Evolutionary conservation across 2,329 filamentous ascomycete genomes (phyloP), one percentile per base, ranked within the genome.

Genomic region (Monosporascus sp.): DNA sequence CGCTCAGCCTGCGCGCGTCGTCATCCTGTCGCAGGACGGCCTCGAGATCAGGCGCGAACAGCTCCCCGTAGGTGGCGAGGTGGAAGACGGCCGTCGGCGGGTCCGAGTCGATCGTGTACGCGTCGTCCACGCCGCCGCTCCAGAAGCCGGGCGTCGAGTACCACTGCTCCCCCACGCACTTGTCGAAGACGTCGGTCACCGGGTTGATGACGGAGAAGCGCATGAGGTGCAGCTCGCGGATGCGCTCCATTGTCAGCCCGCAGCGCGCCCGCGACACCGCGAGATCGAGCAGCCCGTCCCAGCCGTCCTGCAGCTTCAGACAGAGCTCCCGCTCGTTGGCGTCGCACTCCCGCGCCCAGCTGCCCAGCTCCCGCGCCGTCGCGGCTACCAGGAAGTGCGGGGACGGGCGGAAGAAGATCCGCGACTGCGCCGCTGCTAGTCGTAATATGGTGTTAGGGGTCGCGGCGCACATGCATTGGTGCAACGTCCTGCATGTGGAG

Each of bases 21-120:
- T 9, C 11, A 20, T 31, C 38, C 20, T 46, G 27, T 11, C 51
- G 17, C 11, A 57, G 50, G 20, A 56, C 48, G 34, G 45, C 22
- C 17, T 58, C 54, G 17, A 58, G 56, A 14, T 60, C 59, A 1
- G 57, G 55, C 8, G 48, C 59, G 34, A 60, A 60, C n/a, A 60
- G 24, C 47, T 59, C 57, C 5, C 58, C 58, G 39, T 60, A 60
- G 38, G 49, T 54, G 2, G 58, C 58, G 3, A 60, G 47, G 15
- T 55, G 51, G 34, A 55, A 57, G 1, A 59, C 11, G 5, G 52
- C 37, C 9, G 47, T 48, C 3, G 42, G 22, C 8, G 51, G 47
- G 1, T 55, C 55, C 3, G 52, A 25, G 6, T 17, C 2, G 17
- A 57, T 54, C n/a, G 55, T 55, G 41, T 51, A 51, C 2, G 50